phyloP scores from a whole-genome alignment of 768 basidiomycete genomes.

The Kwoniella shandongensis region DNA sequence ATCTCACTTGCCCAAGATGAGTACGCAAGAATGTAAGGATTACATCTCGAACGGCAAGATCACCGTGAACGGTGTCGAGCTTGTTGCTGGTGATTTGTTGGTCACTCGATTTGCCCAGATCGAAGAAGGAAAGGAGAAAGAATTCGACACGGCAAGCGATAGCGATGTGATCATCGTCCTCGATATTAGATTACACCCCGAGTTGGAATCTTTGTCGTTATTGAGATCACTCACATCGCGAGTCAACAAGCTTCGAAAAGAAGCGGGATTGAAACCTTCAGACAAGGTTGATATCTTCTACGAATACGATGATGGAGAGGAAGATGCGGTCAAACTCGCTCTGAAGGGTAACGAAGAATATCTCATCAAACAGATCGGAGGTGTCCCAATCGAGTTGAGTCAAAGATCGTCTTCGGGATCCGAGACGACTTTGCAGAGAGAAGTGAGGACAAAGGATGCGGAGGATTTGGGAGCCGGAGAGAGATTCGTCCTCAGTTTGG shows the following conservation, averaged over 20 bases:
- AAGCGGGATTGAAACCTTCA: constrained; percentile 89
- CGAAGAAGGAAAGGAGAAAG: constrained; percentile 56
- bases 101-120: constrained; percentile 89
- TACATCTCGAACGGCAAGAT: constrained; percentile 75
- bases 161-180: constrained; percentile 92
- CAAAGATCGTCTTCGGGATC: constrained; percentile 54
- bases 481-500: constrained; percentile 35
- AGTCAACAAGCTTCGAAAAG: constrained; percentile 92
- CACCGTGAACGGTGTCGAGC: constrained; percentile 81
- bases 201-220: constrained; percentile 82
- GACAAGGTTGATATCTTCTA: constrained; percentile 91
- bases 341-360: constrained; percentile 67
- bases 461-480: constrained; percentile 35
- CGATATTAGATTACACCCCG: constrained; percentile 81
- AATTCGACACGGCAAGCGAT: constrained; percentile 72
- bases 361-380: constrained; percentile 72
- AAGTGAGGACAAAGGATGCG: constrained; percentile 59
- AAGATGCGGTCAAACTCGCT: constrained; percentile 63
- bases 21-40: constrained; percentile 76
- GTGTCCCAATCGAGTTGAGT: constrained; percentile 64
- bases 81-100: constrained; percentile 84
- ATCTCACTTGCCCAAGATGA: constrained; percentile 74
- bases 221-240: constrained; percentile 87
- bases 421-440: constrained; percentile 66
- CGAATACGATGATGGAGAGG: constrained; percentile 66